A percentile compares a stretch with the other conserved stretches of the same genome.
These are phyloP conservation scores for Psidium guajava DNA, from an alignment of 345 rosid genomes.

Conservation along the genomic window DNA sequence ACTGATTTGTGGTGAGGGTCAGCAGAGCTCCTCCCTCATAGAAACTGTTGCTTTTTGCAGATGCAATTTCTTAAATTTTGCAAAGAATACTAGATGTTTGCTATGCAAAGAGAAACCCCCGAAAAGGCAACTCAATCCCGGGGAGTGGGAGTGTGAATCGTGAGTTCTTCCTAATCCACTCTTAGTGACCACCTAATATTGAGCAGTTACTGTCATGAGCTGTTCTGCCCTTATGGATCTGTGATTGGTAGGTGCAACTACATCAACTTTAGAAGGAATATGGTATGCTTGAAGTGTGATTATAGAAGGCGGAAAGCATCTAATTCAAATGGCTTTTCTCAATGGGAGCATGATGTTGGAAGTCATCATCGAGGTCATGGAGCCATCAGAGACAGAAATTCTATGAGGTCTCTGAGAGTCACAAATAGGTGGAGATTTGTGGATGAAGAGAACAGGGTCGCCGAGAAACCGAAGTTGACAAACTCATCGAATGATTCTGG, in stretches of 20 bases:
- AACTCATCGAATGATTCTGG: constrained; percentile 7
- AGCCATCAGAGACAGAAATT: neutral
- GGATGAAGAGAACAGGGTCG: constrained; percentile 18
- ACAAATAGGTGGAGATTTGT: constrained; percentile 41
- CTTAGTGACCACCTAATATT: neutral
- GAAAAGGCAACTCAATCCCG: constrained; percentile 66
- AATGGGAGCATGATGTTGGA: neutral
- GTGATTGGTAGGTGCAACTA: constrained; percentile 55
- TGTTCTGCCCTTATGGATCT: neutral
- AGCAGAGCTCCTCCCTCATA: neutral
- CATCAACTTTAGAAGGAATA: constrained; percentile 70
- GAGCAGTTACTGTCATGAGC: neutral
- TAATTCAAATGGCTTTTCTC: constrained; percentile 11
- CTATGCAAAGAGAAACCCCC: constrained; percentile 73
- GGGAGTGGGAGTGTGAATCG: constrained; percentile 98
- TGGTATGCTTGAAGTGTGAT: constrained; percentile 78
- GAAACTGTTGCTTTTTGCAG: constrained; percentile 21
- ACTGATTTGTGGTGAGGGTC: neutral
- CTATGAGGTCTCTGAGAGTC: neutral
- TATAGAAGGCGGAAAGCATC: constrained; percentile 53
- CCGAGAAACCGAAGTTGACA: neutral
- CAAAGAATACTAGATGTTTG: constrained; percentile 72
- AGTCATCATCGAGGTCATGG: neutral
- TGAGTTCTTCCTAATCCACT: constrained; percentile 23
- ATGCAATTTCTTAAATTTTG: constrained; percentile 77